Conservation (phyloP, 225 moss, liverwort and hornwort genomes). For the Physcomitrellopsis africana region DNA sequence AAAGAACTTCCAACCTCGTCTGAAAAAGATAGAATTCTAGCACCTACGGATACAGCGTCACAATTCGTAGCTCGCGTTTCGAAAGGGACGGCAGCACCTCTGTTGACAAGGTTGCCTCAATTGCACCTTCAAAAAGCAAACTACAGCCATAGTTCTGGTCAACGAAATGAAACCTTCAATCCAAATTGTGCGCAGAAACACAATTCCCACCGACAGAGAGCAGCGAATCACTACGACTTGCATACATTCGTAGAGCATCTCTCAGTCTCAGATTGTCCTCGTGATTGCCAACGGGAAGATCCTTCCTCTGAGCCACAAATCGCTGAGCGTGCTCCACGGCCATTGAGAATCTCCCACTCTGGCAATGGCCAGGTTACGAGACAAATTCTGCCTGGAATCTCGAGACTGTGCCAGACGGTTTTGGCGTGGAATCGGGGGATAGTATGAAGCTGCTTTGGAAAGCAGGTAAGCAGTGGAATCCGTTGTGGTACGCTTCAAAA, state of each 20-base stretch:
- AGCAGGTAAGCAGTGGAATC: constrained; percentile 12
- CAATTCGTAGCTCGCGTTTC: no score
- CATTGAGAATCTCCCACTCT: no score
- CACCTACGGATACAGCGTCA: no score
- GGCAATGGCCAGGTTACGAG: no score
- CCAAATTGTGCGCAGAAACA: background rate
- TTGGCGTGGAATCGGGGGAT: background rate
- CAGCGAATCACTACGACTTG: background rate
- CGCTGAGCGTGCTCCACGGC: background rate
- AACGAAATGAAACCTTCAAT: background rate
- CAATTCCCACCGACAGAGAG: background rate
- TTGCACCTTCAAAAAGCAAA: no score
- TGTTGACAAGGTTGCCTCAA: no score
- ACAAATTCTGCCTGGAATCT: no score
- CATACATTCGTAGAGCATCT: background rate
- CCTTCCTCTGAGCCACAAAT: constrained; percentile 12
- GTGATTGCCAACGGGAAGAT: constrained; percentile 3
- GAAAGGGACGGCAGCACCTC: no score
- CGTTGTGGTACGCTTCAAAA: no score
- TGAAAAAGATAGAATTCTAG: no score
- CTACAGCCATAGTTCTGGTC: background rate
- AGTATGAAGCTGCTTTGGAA: background rate
- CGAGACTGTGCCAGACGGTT: constrained; percentile 11
- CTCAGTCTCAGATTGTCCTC: background rate
- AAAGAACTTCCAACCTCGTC: no score